These are phyloP conservation scores for Crassisporium funariophilum DNA, from an alignment of 768 basidiomycete species.

Conservation along the genomic window DNA sequence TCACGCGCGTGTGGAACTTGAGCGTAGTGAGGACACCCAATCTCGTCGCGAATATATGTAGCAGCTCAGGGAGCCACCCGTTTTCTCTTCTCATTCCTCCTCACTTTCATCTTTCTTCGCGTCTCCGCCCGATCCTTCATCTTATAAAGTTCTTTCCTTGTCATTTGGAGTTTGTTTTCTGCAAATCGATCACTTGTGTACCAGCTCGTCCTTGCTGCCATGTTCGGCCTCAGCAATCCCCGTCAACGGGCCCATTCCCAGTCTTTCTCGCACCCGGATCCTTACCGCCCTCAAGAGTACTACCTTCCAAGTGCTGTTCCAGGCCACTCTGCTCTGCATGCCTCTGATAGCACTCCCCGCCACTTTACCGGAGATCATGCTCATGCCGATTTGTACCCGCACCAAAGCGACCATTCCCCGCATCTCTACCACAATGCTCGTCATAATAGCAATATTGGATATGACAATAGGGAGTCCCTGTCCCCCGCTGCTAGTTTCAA, in stretches of 20 bases:
- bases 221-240: slow-evolving; percentile 11
- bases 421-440: neutral
- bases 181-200: too few relatives aligned
- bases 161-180: too few relatives aligned
- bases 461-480: slow-evolving; percentile 4
- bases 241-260: slow-evolving; percentile 12
- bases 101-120: slow-evolving; percentile 1
- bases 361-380: slow-evolving; percentile 1
- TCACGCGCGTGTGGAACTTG: neutral
- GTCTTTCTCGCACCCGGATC: slow-evolving; percentile 6
- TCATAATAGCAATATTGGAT: neutral
- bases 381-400: neutral
- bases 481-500: slow-evolving; percentile 5
- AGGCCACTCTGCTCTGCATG: slow-evolving; percentile 1
- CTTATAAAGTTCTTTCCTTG: neutral
- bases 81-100: neutral
- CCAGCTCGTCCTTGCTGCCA: neutral
- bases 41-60: neutral
- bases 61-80: neutral
- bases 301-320: slow-evolving; percentile 1
- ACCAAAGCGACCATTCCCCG: neutral
- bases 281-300: slow-evolving; percentile 15
- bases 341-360: slow-evolving; percentile 4
- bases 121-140: neutral
- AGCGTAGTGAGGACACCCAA: neutral